Conservation (phyloP, 257 asterid species). For the Solanum chaucha region DNA sequence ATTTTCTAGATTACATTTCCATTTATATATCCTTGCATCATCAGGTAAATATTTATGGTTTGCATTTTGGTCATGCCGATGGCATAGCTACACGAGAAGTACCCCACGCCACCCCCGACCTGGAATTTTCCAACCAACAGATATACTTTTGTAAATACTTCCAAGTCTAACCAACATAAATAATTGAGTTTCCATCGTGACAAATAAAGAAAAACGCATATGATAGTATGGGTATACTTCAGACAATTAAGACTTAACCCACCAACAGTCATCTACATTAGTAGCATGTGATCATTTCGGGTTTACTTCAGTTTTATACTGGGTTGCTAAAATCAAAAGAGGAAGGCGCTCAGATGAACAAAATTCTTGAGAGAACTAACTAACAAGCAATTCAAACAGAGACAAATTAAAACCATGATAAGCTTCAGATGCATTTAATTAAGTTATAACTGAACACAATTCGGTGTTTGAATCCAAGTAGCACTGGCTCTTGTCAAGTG, state of each 20-base stretch:
- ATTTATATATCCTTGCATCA: not conserved
- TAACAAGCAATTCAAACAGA: not conserved
- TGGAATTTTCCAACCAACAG: not conserved
- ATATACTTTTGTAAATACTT: not conserved
- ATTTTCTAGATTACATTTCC: not conserved
- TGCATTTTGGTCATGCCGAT: not conserved
- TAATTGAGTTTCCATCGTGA: not conserved
- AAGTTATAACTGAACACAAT: not conserved
- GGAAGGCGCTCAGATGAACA: not conserved
- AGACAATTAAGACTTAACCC: not conserved
- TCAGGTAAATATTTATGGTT: not conserved
- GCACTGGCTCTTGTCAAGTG: not conserved
- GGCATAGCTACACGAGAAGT: not conserved
- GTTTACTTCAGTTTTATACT: not conserved
- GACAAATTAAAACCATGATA: not conserved
- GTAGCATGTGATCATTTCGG: not conserved
- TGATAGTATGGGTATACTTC: not conserved
- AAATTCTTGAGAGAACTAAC: not conserved
- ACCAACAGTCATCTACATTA: not conserved
- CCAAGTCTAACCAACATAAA: not conserved
- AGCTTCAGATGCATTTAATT: not conserved
- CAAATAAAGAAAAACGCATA: not conserved
- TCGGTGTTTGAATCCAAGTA: not conserved
- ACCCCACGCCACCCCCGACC: not conserved
- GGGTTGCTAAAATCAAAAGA: not conserved